Base-by-base conservation (phyloP, 306 rosid species). In the Lotus japonicus region DNA sequence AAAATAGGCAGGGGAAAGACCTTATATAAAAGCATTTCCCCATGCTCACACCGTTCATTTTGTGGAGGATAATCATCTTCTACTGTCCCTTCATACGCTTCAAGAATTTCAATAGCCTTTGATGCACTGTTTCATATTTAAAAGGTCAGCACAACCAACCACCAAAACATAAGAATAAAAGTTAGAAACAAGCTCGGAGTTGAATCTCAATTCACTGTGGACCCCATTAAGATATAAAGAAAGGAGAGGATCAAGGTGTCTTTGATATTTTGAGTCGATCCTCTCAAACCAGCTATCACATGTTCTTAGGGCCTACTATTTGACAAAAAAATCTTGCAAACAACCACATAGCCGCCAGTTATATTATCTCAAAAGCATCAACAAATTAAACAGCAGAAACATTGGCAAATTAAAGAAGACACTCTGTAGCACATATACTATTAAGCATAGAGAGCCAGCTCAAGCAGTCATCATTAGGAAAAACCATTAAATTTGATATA, bases 21-120 rank as follows among this genome's bases (percentile, higher is more conserved):
- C 98, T 92, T 92, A 42, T 89, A 92, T 57, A 92, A 82, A 62
- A 92, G 88, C 98, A 92, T 88, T 82, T 89, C 98, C 53, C 96
- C 97, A 75, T 92, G 98, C 82, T 89, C 98, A 73, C 88, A 86
- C 28, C 91, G 88, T 74, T 92, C 97, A 79, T 87, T 86, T 28
- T 92, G 91, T 3, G 96, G 98, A 80, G 97, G 98, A 82, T 84
- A 82, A 79, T 89, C 98, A 65, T 92, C 98, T 83, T 92, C 97
- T 39, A 92, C 80, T 10, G 97, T 92, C 55, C 98, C 98, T 82
- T 92, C 98, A 72, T 89, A 92, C 60, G 98, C 98, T 86, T 92
- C 98, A 66, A 92, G 84, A 82, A 92, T 92, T 73, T 92, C 98
- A 76, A 92, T 87, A 45, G 97, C 97, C 78, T 92, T 89, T 9